Percentiles rank a stretch among this genome's conserved stretches.
Evolutionary conservation across 108 stramenopile genomes (phyloP).

Genomic region (Skeletonema menzelii): DNA sequence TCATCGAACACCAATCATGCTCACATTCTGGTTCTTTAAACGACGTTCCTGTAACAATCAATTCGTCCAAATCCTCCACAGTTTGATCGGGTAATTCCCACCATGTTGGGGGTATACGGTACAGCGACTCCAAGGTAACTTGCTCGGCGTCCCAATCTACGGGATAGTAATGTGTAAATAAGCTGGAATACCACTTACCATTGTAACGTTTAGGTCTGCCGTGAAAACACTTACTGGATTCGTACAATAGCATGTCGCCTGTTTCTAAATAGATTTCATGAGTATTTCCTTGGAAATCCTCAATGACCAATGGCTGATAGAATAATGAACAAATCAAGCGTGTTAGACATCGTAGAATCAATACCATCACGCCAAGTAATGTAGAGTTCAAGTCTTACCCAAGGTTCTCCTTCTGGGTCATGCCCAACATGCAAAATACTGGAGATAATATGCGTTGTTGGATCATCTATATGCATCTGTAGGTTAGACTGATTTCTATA

Average conservation of each 20-base stretch:
- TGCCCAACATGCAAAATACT: constrained; percentile 60
- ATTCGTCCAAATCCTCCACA: constrained; percentile 23
- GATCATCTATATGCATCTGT: constrained; percentile 65
- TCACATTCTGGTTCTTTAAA: constrained; percentile 72
- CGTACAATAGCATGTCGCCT: constrained; percentile 85
- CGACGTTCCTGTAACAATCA: constrained; percentile 62
- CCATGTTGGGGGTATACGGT: constrained; percentile 66
- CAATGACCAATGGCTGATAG: constrained; percentile 46
- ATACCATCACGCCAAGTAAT: neutral
- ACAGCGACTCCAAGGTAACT: constrained; percentile 58
- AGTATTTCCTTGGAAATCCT: constrained; percentile 57
- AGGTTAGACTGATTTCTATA: constrained; percentile 56
- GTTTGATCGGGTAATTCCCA: constrained; percentile 16
- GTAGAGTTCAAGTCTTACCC: constrained; percentile 10
- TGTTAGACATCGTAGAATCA: neutral
- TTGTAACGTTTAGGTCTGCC: constrained; percentile 72
- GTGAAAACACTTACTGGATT: constrained; percentile 82
- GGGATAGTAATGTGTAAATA: constrained; percentile 84
- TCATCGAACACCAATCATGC: constrained; percentile 66
- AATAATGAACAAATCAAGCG: constrained; percentile 2
- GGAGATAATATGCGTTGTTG: constrained; percentile 51
- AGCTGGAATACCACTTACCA: constrained; percentile 70
- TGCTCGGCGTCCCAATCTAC: constrained; percentile 45
- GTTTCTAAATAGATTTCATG: constrained; percentile 35
- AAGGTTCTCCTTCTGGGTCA: constrained; percentile 42